Percentiles rank a stretch among this genome's conserved stretches.
These are phyloP conservation scores for Beauveria sp. DNA, from an alignment of 2,329 filamentous ascomycete genomes.

Conservation along the genomic window DNA sequence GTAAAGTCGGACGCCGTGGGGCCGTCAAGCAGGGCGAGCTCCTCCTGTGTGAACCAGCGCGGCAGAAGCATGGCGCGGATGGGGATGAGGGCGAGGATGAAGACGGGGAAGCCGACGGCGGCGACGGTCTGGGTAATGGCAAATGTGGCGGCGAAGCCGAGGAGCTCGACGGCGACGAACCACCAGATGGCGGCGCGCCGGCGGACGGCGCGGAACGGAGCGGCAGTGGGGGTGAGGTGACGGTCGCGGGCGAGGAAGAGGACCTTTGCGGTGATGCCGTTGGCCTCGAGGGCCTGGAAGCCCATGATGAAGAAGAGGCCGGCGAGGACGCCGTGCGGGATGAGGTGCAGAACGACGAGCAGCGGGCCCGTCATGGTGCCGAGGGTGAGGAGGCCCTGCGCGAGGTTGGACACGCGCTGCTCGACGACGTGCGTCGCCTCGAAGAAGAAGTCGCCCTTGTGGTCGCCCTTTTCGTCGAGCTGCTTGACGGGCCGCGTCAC, in stretches of 20 bases:
- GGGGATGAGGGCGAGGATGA: conserved; percentile 64
- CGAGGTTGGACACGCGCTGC: conserved; percentile 71
- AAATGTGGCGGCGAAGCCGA: conserved; percentile 70
- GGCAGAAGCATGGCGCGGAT: conserved; percentile 58
- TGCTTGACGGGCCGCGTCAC: conserved; percentile 52
- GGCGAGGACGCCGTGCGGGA: conserved; percentile 71
- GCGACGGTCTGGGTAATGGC: conserved; percentile 78
- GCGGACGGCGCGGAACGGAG: conserved; percentile 54
- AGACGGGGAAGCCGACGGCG: conserved; percentile 71
- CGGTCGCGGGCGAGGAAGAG: conserved; percentile 61
- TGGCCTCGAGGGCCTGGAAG: conserved; percentile 65
- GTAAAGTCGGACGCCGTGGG: conserved; percentile 68
- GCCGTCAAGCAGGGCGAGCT: conserved; percentile 58
- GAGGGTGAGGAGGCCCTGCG: conserved; percentile 68
- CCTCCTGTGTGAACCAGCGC: conserved; percentile 48
- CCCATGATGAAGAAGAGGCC: conserved; percentile 84
- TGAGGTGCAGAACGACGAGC: conserved; percentile 65
- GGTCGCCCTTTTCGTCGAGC: conserved; percentile 42
- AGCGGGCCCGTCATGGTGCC: conserved; percentile 73
- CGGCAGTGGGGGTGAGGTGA: conserved; percentile 48
- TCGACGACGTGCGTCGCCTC: conserved; percentile 60
- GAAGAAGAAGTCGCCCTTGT: conserved; percentile 48
- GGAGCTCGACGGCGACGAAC: conserved; percentile 61
- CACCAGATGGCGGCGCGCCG: conserved; percentile 60
- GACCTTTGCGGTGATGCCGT: conserved; percentile 70